Evolutionary conservation across 306 rosid genomes (phyloP).

Genomic region (Luffa acutangula): DNA sequence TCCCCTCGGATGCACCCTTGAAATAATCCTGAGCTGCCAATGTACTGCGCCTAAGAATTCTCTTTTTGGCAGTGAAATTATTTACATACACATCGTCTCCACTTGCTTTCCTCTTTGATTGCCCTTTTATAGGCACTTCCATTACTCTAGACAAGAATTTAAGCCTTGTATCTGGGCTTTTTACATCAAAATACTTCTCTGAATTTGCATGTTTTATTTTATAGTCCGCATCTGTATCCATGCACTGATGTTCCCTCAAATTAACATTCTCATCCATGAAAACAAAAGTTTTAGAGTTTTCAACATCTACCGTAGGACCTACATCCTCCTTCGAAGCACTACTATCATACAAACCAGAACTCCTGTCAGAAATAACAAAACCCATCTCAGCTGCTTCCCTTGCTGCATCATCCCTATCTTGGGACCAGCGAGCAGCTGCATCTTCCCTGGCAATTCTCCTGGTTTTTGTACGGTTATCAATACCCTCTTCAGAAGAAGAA

Average conservation of each 20-base stretch:
- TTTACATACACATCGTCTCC: conserved; percentile 41
- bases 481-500: conserved; percentile 58
- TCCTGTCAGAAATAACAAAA: conserved; percentile 45
- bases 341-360: conserved; percentile 24
- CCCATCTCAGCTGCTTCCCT: conserved; percentile 69
- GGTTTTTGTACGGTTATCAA: conserved; percentile 58
- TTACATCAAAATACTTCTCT: conserved; percentile 68
- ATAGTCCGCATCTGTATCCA: conserved; percentile 74
- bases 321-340: conserved; percentile 28
- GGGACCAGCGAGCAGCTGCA: conserved; percentile 32
- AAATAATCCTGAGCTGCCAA: conserved; percentile 55
- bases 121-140: conserved; percentile 33
- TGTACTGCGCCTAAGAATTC: conserved; percentile 61
- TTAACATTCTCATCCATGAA: conserved; percentile 57
- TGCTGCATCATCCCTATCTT: conserved; percentile 64
- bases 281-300: conserved; percentile 29
- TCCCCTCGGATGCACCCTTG: conserved; percentile 30
- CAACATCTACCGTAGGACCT: conserved; percentile 18
- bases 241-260: conserved; percentile 48
- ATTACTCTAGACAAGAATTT: conserved; percentile 52
- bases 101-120: conserved; percentile 50
- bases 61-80: conserved; percentile 38
- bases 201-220: conserved; percentile 66
- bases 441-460: conserved; percentile 66
- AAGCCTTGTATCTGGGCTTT: conserved; percentile 54